Conservation (phyloP, 2,329 filamentous ascomycete genomes). For the Nannizzia gypsea region DNA sequence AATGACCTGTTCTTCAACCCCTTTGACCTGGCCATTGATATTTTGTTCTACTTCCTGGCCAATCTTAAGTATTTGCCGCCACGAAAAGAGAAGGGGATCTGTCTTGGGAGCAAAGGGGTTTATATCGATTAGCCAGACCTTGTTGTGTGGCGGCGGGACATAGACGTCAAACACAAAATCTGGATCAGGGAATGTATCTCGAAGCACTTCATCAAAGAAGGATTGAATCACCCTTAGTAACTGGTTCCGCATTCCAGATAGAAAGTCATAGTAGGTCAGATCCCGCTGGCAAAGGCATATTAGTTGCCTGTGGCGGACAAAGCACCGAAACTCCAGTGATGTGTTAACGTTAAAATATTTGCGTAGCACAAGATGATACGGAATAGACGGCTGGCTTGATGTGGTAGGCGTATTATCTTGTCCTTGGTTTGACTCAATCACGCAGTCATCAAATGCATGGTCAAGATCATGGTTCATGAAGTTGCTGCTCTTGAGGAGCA, state of each 20-base stretch:
- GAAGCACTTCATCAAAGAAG: constrained; percentile 65
- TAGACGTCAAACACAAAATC: constrained; percentile 90
- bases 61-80: constrained; percentile 61
- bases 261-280: constrained; percentile 78
- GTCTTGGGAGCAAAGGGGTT: constrained; percentile 89
- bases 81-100: constrained; percentile 78
- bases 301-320: constrained; percentile 70
- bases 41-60: not conserved
- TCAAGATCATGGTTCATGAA: constrained; percentile 91
- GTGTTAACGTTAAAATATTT: constrained; percentile 84
- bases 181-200: constrained; percentile 67
- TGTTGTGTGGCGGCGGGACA: constrained; percentile 61
- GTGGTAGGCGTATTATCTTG: not conserved
- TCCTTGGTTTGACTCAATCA: constrained; percentile 27
- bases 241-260: constrained; percentile 54
- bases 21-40: constrained; percentile 37
- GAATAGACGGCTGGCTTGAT: constrained; percentile 36
- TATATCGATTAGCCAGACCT: constrained; percentile 80
- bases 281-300: constrained; percentile 82
- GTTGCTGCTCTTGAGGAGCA: constrained; percentile 85
- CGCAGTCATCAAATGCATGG: constrained; percentile 74
- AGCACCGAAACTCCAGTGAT: constrained; percentile 87
- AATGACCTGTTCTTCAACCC: constrained; percentile 7
- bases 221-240: constrained; percentile 57
- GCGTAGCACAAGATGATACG: constrained; percentile 71